Evolutionary conservation across 78 protist species (phyloP).

Genomic region (Polysphondylium violaceum): DNA sequence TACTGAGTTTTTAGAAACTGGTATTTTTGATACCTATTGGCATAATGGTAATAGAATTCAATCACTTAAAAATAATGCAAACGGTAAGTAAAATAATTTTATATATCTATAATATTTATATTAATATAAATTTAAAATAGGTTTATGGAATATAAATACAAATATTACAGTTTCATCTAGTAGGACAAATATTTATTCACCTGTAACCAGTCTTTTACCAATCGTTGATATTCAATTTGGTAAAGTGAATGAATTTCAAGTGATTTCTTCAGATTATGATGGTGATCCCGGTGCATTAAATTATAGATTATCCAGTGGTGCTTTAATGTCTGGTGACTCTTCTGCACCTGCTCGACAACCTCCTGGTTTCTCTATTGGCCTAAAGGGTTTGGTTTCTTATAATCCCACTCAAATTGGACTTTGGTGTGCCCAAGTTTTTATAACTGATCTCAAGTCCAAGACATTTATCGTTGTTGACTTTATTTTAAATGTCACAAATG

Average conservation of each 20-base stretch:
- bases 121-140: no score
- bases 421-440: slow-evolving; percentile 3
- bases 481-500: slow-evolving; percentile 1
- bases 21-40: no score
- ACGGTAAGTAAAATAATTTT: no score
- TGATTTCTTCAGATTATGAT: slow-evolving; percentile 4
- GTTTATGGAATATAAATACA: slow-evolving; percentile 17
- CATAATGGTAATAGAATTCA: no score
- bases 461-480: slow-evolving; percentile 13
- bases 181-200: neutral
- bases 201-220: slow-evolving; percentile 19
- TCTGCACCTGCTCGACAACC: neutral
- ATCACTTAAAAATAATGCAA: no score
- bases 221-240: neutral
- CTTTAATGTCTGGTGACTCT: neutral
- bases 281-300: neutral
- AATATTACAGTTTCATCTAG: neutral
- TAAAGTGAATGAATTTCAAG: neutral
- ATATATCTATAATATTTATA: no score
- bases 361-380: neutral
- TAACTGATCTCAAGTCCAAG: neutral
- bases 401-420: slow-evolving; percentile 10
- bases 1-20: no score
- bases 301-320: neutral
- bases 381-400: neutral